Conservation (phyloP, 2,329 filamentous ascomycete genomes). For the Alternaria hordeiaustralica region DNA sequence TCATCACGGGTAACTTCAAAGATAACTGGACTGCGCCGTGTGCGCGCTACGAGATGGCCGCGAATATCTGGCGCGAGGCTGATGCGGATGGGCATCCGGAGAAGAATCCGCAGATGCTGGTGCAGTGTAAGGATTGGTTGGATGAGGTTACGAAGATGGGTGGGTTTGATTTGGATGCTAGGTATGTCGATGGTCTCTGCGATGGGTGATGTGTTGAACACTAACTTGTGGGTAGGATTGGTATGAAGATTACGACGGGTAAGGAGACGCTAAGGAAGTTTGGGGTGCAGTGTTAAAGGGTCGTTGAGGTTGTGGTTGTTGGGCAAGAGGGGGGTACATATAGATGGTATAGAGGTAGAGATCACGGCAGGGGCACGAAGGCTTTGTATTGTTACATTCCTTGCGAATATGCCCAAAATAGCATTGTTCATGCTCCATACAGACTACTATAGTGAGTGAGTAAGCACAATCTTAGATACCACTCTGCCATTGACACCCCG, state of each 20-base stretch:
- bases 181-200: slow-evolving; percentile 45
- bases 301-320: not conserved
- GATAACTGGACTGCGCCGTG: slow-evolving; percentile 77
- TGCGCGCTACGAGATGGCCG: slow-evolving; percentile 86
- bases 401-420: not conserved
- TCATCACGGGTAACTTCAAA: slow-evolving; percentile 65
- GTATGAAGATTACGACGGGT: slow-evolving; percentile 74
- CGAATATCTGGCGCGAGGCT: slow-evolving; percentile 76
- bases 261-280: slow-evolving; percentile 64
- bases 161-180: slow-evolving; percentile 73
- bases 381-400: too few species aligned
- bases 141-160: slow-evolving; percentile 75
- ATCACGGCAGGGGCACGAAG: too few species aligned
- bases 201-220: not conserved
- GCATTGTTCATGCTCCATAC: too few species aligned
- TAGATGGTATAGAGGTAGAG: not conserved
- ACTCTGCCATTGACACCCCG: too few species aligned
- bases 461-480: too few species aligned
- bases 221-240: slow-evolving; percentile 55
- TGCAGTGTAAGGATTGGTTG: slow-evolving; percentile 69
- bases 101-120: slow-evolving; percentile 55
- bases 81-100: slow-evolving; percentile 47
- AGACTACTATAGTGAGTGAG: too few species aligned
- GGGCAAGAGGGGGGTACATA: not conserved
- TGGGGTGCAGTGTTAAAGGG: slow-evolving; percentile 28